Evolutionary conservation across 768 basidiomycete genomes (phyloP), one percentile per base, ranked within the genome.

Genomic region (Russula compacta): DNA sequence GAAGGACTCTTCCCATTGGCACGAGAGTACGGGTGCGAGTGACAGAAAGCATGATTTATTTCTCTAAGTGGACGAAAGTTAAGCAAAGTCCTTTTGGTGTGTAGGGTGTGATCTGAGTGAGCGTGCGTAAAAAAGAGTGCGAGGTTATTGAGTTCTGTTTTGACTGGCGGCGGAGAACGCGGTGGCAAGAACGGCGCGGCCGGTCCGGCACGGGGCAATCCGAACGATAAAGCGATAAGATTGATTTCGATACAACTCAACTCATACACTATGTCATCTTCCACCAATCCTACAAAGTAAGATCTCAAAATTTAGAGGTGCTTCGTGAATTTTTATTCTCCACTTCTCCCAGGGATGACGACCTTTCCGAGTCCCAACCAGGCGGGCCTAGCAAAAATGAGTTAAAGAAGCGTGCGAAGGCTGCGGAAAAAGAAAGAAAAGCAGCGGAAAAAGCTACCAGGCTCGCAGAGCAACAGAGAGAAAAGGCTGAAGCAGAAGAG

Each of bases 331-430:
- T 11, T n/a, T 56, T 8, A 52, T 21, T n/a, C 29, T 24, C 47
- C 12, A 32, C 35, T 46, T 1, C 21, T 60, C 40, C 40, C 19
- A 63, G 58, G 42, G 42, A 44, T 21, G 48, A 39, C 24, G 39
- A 32, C 40, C 12, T 17, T 11, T n/a, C 42, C 5, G 54, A 60
- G 33, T 24, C 59, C 12, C 49, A 43, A 36, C 44, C 59, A 38
- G 73, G 77, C 43, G 87, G 80, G 12, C 91, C 85, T 7, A 84
- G 86, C 58, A 98, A 97, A 76, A 90, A 78, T 68, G 92, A 95
- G 68, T 72, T 92, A 60, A 98, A 98, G 79, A 94, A 92, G 75
- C 83, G 85, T 36, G 87, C 87, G 36, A 98, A 97, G 73, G 87
- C 88, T 50, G 87, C 85, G 12, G 91, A 94, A 75, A 98, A 98